Conservation (phyloP, 345 rosid genomes). For the Litchi chinensis region DNA sequence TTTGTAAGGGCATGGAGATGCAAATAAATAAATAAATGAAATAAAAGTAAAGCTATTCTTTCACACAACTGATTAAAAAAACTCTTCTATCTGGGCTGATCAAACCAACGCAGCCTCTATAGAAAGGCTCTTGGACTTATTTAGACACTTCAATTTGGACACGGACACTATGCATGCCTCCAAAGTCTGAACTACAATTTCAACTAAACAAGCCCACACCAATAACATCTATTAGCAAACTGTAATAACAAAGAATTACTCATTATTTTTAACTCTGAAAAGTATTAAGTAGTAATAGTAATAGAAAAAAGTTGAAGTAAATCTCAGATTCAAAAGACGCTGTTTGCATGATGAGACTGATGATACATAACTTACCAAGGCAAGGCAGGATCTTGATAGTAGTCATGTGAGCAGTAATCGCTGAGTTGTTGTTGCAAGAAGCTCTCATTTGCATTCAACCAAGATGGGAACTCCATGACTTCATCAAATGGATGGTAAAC, state of each 20-base stretch:
- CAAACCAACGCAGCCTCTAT: not conserved
- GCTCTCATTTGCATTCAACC: slow-evolving; percentile 74
- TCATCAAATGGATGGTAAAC: slow-evolving; percentile 65
- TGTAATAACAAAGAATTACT: not conserved
- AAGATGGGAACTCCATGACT: slow-evolving; percentile 81
- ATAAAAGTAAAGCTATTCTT: not conserved
- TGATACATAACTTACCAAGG: slow-evolving; percentile 59
- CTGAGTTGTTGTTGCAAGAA: slow-evolving; percentile 61
- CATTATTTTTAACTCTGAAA: not conserved
- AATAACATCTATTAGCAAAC: not conserved
- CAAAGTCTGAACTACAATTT: slow-evolving; percentile 9
- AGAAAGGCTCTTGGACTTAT: not conserved
- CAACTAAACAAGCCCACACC: not conserved
- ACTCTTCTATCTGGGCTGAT: not conserved
- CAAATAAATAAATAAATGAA: not conserved
- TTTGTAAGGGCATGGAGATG: slow-evolving; percentile 16
- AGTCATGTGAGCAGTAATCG: slow-evolving; percentile 53
- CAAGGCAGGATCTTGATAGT: slow-evolving; percentile 62
- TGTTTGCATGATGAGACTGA: not conserved
- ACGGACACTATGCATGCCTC: slow-evolving; percentile 4
- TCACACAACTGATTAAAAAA: not conserved
- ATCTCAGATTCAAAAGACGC: not conserved
- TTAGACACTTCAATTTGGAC: slow-evolving; percentile 32
- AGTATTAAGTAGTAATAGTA: not conserved
- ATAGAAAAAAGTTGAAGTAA: not conserved